These are phyloP conservation scores for Solanum virginianum DNA, from an alignment of 257 asterid species.

Conservation along the genomic window DNA sequence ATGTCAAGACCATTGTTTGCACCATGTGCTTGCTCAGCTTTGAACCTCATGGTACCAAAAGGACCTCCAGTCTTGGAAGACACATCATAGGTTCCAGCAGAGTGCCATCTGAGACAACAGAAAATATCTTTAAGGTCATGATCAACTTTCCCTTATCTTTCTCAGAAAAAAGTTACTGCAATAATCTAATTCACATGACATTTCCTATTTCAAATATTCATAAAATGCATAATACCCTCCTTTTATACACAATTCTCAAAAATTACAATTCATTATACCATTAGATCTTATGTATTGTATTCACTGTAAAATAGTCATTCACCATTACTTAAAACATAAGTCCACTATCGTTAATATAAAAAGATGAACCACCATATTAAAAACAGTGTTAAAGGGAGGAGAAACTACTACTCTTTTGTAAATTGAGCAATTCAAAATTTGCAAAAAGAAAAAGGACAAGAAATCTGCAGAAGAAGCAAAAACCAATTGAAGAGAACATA, in stretches of 20 bases:
- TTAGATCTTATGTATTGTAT: not conserved
- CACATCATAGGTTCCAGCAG: conserved; percentile 77
- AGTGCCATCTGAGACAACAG: conserved; percentile 64
- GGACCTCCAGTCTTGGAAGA: conserved; percentile 74
- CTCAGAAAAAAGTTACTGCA: not conserved
- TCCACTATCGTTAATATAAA: no score
- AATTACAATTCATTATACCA: not conserved
- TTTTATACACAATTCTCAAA: not conserved
- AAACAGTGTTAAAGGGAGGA: not conserved
- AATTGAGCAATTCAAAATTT: not conserved
- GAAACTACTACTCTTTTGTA: not conserved
- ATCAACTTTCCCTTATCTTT: not conserved
- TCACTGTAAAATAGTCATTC: not conserved
- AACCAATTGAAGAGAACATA: not conserved
- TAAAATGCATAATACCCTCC: not conserved
- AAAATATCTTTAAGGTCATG: not conserved
- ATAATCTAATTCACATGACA: not conserved
- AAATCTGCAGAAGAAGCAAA: not conserved
- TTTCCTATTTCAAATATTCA: not conserved
- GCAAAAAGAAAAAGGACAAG: not conserved
- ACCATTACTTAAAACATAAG: no score
- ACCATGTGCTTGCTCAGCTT: conserved; percentile 51
- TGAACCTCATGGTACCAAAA: conserved; percentile 74
- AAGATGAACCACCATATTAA: not conserved
- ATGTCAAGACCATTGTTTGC: conserved; percentile 72